Evolutionary conservation across 257 asterid species (phyloP).

Genomic region (Penstemon eatonii): DNA sequence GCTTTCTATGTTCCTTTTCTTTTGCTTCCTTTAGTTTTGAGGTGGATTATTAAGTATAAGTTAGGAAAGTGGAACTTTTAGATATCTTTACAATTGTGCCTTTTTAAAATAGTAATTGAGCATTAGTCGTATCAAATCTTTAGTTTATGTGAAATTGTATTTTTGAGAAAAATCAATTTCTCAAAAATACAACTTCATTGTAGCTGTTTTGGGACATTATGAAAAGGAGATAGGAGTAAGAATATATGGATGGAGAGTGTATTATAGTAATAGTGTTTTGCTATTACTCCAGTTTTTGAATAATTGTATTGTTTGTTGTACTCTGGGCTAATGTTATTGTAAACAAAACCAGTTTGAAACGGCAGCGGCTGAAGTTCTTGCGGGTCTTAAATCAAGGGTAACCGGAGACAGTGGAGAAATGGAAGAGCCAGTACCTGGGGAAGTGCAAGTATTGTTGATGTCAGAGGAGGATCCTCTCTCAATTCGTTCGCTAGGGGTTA

Average conservation of each 20-base stretch:
- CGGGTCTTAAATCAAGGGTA: conserved; percentile 76
- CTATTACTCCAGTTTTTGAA: too few species aligned
- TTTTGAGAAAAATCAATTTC: background rate
- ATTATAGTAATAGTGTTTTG: conserved; percentile 20
- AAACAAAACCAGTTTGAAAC: conserved; percentile 67
- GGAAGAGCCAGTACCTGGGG: conserved; percentile 88
- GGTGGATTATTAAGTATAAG: too few species aligned
- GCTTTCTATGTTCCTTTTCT: too few species aligned
- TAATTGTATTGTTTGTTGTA: background rate
- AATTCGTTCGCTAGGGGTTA: conserved; percentile 87
- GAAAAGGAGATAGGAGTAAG: too few species aligned
- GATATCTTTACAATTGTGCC: too few species aligned
- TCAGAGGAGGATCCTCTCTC: conserved; percentile 89
- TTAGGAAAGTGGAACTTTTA: too few species aligned
- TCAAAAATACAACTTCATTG: background rate
- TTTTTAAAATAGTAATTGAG: too few species aligned
- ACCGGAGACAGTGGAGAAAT: conserved; percentile 80
- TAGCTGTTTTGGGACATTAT: too few species aligned
- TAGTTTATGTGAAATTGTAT: too few species aligned
- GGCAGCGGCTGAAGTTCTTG: conserved; percentile 91
- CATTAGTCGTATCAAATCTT: too few species aligned
- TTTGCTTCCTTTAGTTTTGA: too few species aligned
- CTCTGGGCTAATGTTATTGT: background rate
- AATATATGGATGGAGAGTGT: background rate
- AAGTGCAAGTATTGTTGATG: conserved; percentile 83